These are phyloP conservation scores for Schoenoplectus triqueter DNA, from an alignment of 202 grass and related monocot species.

Conservation along the genomic window DNA sequence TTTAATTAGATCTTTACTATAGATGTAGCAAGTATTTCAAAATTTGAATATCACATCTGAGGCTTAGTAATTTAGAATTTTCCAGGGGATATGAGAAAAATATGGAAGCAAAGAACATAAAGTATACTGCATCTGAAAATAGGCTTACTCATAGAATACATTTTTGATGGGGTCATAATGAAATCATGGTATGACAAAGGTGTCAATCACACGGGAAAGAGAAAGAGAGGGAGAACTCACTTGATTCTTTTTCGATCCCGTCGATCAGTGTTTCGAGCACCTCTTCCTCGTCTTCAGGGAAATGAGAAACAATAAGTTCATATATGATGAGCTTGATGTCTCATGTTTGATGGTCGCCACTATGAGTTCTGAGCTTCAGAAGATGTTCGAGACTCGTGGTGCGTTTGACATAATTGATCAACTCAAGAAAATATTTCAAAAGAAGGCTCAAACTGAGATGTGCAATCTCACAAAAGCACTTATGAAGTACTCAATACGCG, in stretches of 20 bases:
- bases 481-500: no score
- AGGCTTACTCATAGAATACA: slow-evolving; percentile 88
- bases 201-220: slow-evolving; percentile 65
- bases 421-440: no score
- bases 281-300: slow-evolving; percentile 81
- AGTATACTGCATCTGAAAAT: slow-evolving; percentile 12
- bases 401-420: no score
- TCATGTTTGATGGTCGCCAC: no score
- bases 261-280: slow-evolving; percentile 79
- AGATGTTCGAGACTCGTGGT: no score
- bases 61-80: not conserved
- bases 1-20: not conserved
- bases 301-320: slow-evolving; percentile 44
- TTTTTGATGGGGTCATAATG: slow-evolving; percentile 88
- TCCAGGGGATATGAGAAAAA: not conserved
- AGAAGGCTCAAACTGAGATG: no score
- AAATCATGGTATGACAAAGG: slow-evolving; percentile 75
- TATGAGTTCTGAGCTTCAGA: no score
- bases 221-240: slow-evolving; percentile 20
- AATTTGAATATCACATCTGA: not conserved
- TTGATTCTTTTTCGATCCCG: slow-evolving; percentile 53
- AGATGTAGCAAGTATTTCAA: not conserved
- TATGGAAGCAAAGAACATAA: slow-evolving; percentile 9
- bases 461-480: no score
- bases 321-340: no score